phyloP scores from a whole-genome alignment of 2,329 filamentous ascomycete species.

The Orbilia oligospora region DNA sequence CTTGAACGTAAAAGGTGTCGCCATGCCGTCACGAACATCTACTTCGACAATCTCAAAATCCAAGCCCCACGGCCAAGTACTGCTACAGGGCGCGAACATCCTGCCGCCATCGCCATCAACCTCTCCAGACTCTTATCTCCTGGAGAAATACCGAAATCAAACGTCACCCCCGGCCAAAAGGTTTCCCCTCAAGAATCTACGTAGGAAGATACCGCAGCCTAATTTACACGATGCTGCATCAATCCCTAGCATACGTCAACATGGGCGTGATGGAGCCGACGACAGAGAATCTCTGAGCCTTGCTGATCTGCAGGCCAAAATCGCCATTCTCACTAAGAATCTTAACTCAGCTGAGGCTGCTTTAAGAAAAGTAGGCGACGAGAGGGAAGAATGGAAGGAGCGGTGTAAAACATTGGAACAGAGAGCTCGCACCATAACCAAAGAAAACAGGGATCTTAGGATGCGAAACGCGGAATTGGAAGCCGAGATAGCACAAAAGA shows the following conservation, averaged over 20 bases:
- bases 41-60: conserved; percentile 42
- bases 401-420: conserved; percentile 57
- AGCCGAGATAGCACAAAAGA: conserved; percentile 31
- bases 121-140: conserved; percentile 49
- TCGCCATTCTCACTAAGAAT: conserved; percentile 38
- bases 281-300: conserved; percentile 33
- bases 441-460: conserved; percentile 60
- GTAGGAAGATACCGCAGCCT: conserved; percentile 46
- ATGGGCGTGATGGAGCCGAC: conserved; percentile 19
- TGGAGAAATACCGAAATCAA: conserved; percentile 33
- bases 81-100: conserved; percentile 24
- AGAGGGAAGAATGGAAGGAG: conserved; percentile 61
- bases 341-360: conserved; percentile 47
- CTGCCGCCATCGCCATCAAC: conserved; percentile 47
- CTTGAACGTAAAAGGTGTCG: conserved; percentile 3
- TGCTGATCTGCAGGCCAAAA: conserved; percentile 37
- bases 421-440: conserved; percentile 48
- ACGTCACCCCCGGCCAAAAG: conserved; percentile 32
- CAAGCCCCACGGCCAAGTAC: conserved; percentile 33
- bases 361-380: conserved; percentile 59
- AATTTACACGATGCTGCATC: conserved; percentile 52
- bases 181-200: conserved; percentile 49
- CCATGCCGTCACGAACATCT: conserved; percentile 48
- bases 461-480: conserved; percentile 46
- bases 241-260: conserved; percentile 19